Evolutionary conservation across 1,139 yeast species (phyloP).

Genomic region (Debaryomyces sp.): DNA sequence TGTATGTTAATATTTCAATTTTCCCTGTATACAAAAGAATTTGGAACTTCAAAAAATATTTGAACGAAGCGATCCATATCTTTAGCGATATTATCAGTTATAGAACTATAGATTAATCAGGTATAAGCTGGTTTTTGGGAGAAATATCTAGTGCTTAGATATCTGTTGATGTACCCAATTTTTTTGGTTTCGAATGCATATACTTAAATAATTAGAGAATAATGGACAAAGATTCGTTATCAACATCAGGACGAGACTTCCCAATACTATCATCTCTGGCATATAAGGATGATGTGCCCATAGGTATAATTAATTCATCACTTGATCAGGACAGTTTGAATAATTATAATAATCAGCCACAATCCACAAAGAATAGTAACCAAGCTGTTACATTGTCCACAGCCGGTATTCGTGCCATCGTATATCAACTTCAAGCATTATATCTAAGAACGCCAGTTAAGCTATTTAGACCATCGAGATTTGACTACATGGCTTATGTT

Average conservation of each 20-base stretch:
- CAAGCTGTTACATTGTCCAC: constrained; percentile 56
- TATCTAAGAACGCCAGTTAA: constrained; percentile 85
- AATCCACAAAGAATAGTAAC: constrained; percentile 23
- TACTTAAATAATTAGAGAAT: neutral
- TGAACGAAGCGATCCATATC: neutral
- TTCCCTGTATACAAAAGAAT: constrained; percentile 1
- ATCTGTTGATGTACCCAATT: constrained; percentile 1
- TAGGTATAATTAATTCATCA: neutral
- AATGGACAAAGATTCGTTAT: constrained; percentile 1
- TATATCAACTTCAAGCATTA: constrained; percentile 77
- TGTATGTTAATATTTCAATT: neutral
- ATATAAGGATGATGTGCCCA: neutral
- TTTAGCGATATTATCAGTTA: neutral
- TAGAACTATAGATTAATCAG: neutral
- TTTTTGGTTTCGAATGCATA: neutral
- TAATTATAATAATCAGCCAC: neutral
- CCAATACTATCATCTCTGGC: constrained; percentile 1
- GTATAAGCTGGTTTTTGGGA: neutral
- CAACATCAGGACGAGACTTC: neutral
- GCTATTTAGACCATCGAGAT: constrained; percentile 85
- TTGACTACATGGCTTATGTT: constrained; percentile 77
- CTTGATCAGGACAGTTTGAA: neutral
- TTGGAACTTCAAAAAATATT: neutral
- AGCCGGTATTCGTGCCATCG: constrained; percentile 81
- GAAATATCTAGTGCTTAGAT: neutral